phyloP scores from a whole-genome alignment of 495 filamentous ascomycete genomes.

The Elaphomyces granulatus region DNA sequence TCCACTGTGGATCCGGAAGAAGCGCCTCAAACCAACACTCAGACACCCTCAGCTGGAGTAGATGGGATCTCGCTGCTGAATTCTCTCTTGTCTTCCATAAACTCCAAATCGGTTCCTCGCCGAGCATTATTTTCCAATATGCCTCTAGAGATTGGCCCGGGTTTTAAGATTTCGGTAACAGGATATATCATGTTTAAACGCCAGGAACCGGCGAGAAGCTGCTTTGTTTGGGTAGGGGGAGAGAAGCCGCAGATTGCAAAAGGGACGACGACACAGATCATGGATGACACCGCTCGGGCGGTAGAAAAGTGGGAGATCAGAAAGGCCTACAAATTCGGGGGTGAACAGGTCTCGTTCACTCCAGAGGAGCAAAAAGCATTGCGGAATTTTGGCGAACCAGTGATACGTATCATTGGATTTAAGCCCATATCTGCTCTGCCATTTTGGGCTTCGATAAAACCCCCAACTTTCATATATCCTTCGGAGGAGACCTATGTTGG shows the following conservation, averaged over 20 bases:
- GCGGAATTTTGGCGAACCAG: slow-evolving; percentile 62
- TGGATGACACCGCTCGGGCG: slow-evolving; percentile 56
- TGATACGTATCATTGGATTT: slow-evolving; percentile 87
- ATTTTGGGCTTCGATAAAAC: slow-evolving; percentile 73
- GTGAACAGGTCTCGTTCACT: slow-evolving; percentile 74
- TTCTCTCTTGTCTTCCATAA: slow-evolving; percentile 76
- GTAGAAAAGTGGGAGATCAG: slow-evolving; percentile 72
- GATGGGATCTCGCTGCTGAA: slow-evolving; percentile 71
- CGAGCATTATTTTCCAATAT: slow-evolving; percentile 75
- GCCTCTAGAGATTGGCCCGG: slow-evolving; percentile 73
- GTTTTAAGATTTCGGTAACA: slow-evolving; percentile 75
- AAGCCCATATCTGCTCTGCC: slow-evolving; percentile 64
- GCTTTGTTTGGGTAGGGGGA: slow-evolving; percentile 72
- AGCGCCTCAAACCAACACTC: slow-evolving; percentile 36
- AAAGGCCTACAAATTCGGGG: slow-evolving; percentile 93
- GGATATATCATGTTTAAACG: slow-evolving; percentile 81
- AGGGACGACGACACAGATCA: slow-evolving; percentile 53
- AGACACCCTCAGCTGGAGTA: slow-evolving; percentile 37
- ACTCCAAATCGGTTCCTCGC: slow-evolving; percentile 78
- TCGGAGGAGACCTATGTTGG: slow-evolving; percentile 82
- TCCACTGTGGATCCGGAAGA: slow-evolving; percentile 56
- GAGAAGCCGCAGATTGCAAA: slow-evolving; percentile 70
- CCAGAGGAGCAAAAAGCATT: slow-evolving; percentile 65
- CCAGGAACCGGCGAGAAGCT: slow-evolving; percentile 63
- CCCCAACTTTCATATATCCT: slow-evolving; percentile 86